These are phyloP conservation scores for Rhizopus arrhizus DNA, from an alignment of 371 early-diverging fungal species.

Conservation along the genomic window DNA sequence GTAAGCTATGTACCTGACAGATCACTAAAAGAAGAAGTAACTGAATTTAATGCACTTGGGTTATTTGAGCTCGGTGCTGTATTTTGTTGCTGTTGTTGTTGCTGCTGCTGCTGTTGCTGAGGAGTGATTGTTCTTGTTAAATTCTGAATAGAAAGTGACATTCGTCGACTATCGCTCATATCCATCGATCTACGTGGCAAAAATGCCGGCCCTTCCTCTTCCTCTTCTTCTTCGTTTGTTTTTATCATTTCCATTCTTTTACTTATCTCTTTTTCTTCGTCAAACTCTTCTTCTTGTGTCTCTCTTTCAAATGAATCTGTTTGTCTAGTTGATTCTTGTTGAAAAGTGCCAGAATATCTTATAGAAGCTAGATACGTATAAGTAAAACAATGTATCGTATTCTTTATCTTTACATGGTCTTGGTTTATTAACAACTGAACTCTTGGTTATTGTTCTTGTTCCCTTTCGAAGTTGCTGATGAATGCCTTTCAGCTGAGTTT, in stretches of 20 bases:
- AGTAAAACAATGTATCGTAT: background rate
- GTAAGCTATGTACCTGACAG: constrained; percentile 37
- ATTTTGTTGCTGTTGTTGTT: constrained; percentile 1
- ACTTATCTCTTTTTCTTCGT: no score
- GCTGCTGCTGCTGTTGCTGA: constrained; percentile 3
- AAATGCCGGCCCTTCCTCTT: constrained; percentile 47
- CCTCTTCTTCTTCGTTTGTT: constrained; percentile 31
- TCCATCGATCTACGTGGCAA: constrained; percentile 18
- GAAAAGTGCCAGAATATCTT: constrained; percentile 19
- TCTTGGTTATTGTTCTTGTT: constrained; percentile 14
- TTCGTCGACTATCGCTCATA: constrained; percentile 12
- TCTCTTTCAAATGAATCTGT: no score
- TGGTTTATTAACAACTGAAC: constrained; percentile 13
- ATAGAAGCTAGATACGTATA: constrained; percentile 14
- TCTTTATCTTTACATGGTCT: constrained; percentile 17
- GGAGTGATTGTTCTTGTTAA: constrained; percentile 7
- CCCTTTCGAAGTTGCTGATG: constrained; percentile 55
- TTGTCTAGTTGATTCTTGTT: background rate
- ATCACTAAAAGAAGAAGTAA: constrained; percentile 59
- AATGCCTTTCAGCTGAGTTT: constrained; percentile 64
- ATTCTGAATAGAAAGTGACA: constrained; percentile 21
- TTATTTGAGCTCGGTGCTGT: constrained; percentile 25
- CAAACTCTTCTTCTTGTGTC: background rate
- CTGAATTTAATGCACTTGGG: constrained; percentile 52
- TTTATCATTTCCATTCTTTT: background rate